These are phyloP conservation scores for Cynanchum wilfordii DNA, from an alignment of 257 asterid species.

Conservation along the genomic window DNA sequence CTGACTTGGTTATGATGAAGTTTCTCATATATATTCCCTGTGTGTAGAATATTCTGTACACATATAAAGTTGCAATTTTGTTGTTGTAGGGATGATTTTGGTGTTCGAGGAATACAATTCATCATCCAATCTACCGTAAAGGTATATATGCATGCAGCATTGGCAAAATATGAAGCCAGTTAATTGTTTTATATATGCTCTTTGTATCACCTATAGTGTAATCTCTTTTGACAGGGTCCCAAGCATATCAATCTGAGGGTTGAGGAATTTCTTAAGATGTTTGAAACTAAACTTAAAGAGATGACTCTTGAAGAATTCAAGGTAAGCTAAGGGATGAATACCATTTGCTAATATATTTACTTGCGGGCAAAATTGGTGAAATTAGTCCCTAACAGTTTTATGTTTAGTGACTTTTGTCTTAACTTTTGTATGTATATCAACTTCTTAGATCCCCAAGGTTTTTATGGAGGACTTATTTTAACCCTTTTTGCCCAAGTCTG, in stretches of 20 bases:
- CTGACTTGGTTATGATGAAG: background rate
- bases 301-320: slow-evolving; percentile 78
- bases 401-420: too few relatives aligned
- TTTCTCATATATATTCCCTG: background rate
- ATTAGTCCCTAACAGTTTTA: too few relatives aligned
- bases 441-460: too few relatives aligned
- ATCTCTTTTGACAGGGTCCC: slow-evolving; percentile 68
- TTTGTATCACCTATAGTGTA: slow-evolving; percentile 7
- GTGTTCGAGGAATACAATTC: slow-evolving; percentile 88
- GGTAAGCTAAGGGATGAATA: slow-evolving; percentile 31
- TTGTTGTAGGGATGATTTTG: slow-evolving; percentile 66
- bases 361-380: too few relatives aligned
- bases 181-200: slow-evolving; percentile 10
- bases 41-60: background rate
- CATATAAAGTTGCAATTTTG: background rate
- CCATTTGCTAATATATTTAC: background rate
- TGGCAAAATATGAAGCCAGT: slow-evolving; percentile 5
- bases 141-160: slow-evolving; percentile 35
- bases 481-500: too few relatives aligned
- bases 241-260: slow-evolving; percentile 82
- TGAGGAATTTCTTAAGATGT: slow-evolving; percentile 73
- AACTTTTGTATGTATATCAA: too few relatives aligned
- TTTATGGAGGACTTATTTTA: too few relatives aligned
- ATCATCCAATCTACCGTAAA: slow-evolving; percentile 84
- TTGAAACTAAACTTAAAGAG: slow-evolving; percentile 77